phyloP scores from a whole-genome alignment of 345 rosid genomes.

The Microthlaspi erraticum region DNA sequence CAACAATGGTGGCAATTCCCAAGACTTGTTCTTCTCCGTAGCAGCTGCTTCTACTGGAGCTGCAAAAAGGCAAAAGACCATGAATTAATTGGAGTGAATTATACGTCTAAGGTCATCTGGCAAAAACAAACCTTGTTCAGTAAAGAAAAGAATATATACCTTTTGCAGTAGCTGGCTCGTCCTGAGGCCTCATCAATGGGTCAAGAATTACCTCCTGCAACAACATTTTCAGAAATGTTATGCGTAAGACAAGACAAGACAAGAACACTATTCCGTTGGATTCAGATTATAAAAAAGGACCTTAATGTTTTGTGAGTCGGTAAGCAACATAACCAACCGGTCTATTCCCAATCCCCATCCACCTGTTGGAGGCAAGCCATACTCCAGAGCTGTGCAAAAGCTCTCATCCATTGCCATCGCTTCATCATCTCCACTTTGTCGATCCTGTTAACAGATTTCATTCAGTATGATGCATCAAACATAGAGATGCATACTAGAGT shows the following conservation, averaged over 20 bases:
- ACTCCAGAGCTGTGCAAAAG: constrained; percentile 82
- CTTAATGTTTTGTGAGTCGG: constrained; percentile 95
- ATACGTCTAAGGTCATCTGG: not conserved
- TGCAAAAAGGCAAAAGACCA: not conserved
- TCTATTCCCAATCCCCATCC: constrained; percentile 97
- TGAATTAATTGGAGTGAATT: not conserved
- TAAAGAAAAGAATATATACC: constrained; percentile 41
- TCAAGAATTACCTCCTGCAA: constrained; percentile 83
- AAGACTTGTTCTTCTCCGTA: not conserved
- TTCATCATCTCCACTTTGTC: constrained; percentile 95
- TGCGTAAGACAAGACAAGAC: constrained; percentile 14
- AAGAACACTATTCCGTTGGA: not conserved
- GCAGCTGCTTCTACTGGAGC: not conserved
- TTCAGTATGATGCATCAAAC: too few species aligned
- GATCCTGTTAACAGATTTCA: constrained; percentile 48
- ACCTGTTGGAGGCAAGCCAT: constrained; percentile 90
- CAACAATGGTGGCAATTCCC: not conserved
- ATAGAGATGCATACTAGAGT: too few species aligned
- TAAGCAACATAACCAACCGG: constrained; percentile 77
- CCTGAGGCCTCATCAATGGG: constrained; percentile 98
- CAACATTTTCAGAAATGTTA: not conserved
- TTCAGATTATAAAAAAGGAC: constrained; percentile 34
- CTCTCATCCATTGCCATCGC: constrained; percentile 96
- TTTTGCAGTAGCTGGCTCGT: constrained; percentile 61
- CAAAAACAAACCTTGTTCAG: not conserved